A percentile compares a stretch with the other conserved stretches of the same genome.
Evolutionary conservation across 805 yeast species (phyloP).

Genomic region (Candida gorgasii): DNA sequence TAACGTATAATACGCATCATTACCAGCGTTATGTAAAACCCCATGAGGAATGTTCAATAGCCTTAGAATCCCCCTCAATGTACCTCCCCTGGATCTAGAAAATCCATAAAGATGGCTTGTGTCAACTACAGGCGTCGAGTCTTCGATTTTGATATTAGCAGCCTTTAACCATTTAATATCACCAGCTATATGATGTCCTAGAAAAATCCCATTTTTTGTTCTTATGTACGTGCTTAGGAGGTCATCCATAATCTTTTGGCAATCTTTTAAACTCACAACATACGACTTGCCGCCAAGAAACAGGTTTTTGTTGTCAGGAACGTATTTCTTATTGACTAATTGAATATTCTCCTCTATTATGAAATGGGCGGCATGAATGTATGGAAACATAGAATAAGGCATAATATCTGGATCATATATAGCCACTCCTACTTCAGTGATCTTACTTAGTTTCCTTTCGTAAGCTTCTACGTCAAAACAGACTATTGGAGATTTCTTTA

Average conservation of each 20-base stretch:
- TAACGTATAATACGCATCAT: constrained; percentile 67
- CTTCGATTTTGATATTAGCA: constrained; percentile 51
- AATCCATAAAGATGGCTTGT: constrained; percentile 47
- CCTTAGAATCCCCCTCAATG: constrained; percentile 48
- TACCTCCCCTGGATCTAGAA: constrained; percentile 42
- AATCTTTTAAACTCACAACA: constrained; percentile 36
- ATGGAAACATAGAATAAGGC: constrained; percentile 37
- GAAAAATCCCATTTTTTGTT: constrained; percentile 35
- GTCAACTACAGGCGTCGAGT: constrained; percentile 37
- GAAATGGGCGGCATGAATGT: constrained; percentile 42
- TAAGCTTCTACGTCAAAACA: constrained; percentile 61
- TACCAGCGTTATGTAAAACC: constrained; percentile 68
- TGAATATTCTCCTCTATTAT: constrained; percentile 46
- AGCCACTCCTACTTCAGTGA: constrained; percentile 62
- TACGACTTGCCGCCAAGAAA: constrained; percentile 54
- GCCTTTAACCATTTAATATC: constrained; percentile 53
- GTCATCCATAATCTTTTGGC: constrained; percentile 40
- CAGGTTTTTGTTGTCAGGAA: constrained; percentile 53
- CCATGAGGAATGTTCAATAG: constrained; percentile 56
- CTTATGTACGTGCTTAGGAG: constrained; percentile 46
- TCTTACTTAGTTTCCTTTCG: constrained; percentile 42
- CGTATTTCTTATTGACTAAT: constrained; percentile 48
- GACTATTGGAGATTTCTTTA: constrained; percentile 35
- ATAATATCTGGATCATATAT: constrained; percentile 55
- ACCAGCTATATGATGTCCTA: constrained; percentile 60